A percentile compares a stretch with the other conserved stretches of the same genome.
phyloP scores from a whole-genome alignment of 2,329 filamentous ascomycete species.

The Salinomyces thailandicus region DNA sequence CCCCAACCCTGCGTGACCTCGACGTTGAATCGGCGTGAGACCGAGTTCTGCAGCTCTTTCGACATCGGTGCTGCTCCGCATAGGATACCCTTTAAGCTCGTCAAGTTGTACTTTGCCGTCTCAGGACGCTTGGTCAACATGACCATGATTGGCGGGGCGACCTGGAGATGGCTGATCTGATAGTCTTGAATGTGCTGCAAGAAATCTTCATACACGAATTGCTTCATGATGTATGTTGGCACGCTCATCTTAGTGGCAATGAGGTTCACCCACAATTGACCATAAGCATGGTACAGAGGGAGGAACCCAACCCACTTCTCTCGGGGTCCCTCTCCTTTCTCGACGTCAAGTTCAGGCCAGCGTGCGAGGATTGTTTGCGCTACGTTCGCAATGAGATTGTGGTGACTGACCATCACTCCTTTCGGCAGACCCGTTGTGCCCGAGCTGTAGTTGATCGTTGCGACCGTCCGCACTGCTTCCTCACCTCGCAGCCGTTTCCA shows the following conservation, averaged over 20 bases:
- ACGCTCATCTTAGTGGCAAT: constrained; percentile 39
- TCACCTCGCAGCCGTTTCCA: constrained; percentile 46
- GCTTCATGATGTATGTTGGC: constrained; percentile 32
- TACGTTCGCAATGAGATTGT: constrained; percentile 25
- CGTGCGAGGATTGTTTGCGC: constrained; percentile 34
- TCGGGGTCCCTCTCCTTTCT: constrained; percentile 14
- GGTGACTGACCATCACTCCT: constrained; percentile 24
- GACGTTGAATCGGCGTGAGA: constrained; percentile 26
- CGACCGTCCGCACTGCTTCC: constrained; percentile 37
- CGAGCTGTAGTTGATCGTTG: constrained; percentile 72
- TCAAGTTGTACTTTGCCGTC: constrained; percentile 31
- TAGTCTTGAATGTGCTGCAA: constrained; percentile 28
- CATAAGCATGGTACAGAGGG: constrained; percentile 38
- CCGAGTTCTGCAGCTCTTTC: constrained; percentile 33
- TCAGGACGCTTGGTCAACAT: constrained; percentile 36
- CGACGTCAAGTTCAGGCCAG: no score
- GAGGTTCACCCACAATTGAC: constrained; percentile 32
- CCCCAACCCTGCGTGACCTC: constrained; percentile 31
- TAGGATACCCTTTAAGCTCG: constrained; percentile 30
- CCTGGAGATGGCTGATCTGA: constrained; percentile 30
- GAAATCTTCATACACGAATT: constrained; percentile 32
- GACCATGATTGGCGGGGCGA: constrained; percentile 34
- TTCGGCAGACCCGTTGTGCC: constrained; percentile 74
- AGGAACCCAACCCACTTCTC: constrained; percentile 42
- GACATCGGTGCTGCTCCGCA: constrained; percentile 35